Conservation (phyloP, 2,329 filamentous ascomycete species). For the Endoconidiophora laricicola region DNA sequence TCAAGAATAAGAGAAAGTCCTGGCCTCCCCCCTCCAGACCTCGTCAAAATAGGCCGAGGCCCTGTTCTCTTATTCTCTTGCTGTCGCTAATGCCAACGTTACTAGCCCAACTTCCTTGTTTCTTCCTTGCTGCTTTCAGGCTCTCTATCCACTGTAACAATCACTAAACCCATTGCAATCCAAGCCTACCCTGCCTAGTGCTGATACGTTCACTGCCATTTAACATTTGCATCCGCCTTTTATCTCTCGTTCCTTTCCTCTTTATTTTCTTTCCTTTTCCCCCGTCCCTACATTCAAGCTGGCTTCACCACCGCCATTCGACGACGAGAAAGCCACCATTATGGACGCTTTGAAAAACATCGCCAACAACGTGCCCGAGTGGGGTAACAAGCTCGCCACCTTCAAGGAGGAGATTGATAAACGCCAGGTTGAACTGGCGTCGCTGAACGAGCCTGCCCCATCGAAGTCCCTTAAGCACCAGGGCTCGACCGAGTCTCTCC, state of each 20-base stretch:
- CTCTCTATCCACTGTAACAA: no score
- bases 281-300: not conserved
- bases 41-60: no score
- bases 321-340: constrained; percentile 16
- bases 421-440: constrained; percentile 43
- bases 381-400: constrained; percentile 41
- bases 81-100: no score
- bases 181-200: no score
- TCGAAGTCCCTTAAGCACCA: constrained; percentile 31
- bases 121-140: not conserved
- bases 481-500: constrained; percentile 37
- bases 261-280: not conserved
- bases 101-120: no score
- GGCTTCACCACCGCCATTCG: not conserved
- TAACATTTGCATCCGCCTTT: not conserved
- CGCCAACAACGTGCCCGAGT: constrained; percentile 39
- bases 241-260: not conserved
- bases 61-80: no score
- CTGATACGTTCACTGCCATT: no score
- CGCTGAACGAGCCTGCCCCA: constrained; percentile 21
- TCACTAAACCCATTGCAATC: no score
- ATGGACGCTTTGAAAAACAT: constrained; percentile 42
- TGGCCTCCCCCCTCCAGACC: no score
- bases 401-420: constrained; percentile 43
- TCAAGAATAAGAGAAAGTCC: no score